These are phyloP conservation scores for Xylariaceae sp. DNA, from an alignment of 2,329 filamentous ascomycete species.

Conservation along the genomic window DNA sequence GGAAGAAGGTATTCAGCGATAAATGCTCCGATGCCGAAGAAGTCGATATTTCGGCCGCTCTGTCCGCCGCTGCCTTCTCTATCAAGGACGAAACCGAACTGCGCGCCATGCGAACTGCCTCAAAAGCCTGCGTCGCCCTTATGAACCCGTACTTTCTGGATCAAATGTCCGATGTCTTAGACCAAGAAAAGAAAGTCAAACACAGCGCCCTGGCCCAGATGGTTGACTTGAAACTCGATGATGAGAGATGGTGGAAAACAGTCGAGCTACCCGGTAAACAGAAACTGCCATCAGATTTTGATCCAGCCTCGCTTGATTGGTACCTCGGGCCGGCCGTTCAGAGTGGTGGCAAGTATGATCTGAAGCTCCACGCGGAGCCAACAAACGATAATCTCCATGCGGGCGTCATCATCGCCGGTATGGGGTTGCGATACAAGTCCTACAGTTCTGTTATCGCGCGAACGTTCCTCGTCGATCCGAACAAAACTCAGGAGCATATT, in stretches of 20 bases:
- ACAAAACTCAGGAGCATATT: slow-evolving; percentile 89
- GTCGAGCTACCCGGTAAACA: slow-evolving; percentile 63
- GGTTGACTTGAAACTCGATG: slow-evolving; percentile 86
- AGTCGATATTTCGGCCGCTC: slow-evolving; percentile 75
- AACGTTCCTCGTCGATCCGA: slow-evolving; percentile 95
- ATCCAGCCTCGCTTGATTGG: slow-evolving; percentile 88
- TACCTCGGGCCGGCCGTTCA: slow-evolving; percentile 85
- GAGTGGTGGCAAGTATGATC: slow-evolving; percentile 91
- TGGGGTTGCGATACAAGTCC: slow-evolving; percentile 91
- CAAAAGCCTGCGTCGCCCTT: slow-evolving; percentile 86
- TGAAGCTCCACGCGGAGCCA: slow-evolving; percentile 73
- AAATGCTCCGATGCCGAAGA: slow-evolving; percentile 83
- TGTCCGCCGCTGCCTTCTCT: slow-evolving; percentile 80
- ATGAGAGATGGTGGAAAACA: slow-evolving; percentile 87
- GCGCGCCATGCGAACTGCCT: slow-evolving; percentile 88
- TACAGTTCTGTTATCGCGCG: slow-evolving; percentile 90
- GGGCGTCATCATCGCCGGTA: slow-evolving; percentile 86
- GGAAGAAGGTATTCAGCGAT: slow-evolving; percentile 77
- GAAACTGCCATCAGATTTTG: slow-evolving; percentile 83
- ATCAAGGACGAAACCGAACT: slow-evolving; percentile 95
- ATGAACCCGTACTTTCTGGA: slow-evolving; percentile 98
- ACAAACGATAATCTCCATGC: slow-evolving; percentile 81
- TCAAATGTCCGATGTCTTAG: slow-evolving; percentile 93
- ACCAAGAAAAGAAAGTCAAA: slow-evolving; percentile 95
- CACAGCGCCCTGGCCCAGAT: slow-evolving; percentile 83